These are phyloP conservation scores for Leccinum barrowsii DNA, from an alignment of 768 basidiomycete species.

Conservation along the genomic window DNA sequence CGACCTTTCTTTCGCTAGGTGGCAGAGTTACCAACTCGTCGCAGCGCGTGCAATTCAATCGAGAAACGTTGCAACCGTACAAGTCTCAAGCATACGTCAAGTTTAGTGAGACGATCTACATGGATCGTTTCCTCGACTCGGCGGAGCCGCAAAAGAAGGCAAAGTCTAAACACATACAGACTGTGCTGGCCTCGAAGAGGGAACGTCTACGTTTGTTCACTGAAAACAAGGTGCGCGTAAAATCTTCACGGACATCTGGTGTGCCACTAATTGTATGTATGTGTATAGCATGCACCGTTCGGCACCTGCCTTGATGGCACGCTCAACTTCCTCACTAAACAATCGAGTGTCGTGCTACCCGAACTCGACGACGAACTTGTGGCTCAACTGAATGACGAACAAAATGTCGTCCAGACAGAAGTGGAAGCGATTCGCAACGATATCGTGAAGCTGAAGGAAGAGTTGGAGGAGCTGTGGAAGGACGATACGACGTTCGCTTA, in stretches of 20 bases:
- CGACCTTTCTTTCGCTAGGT: background rate
- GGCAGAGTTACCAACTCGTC: slow-evolving; percentile 6
- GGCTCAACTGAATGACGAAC: slow-evolving; percentile 50
- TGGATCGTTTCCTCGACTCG: slow-evolving; percentile 89
- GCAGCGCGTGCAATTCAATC: slow-evolving; percentile 92
- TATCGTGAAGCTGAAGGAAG: slow-evolving; percentile 54
- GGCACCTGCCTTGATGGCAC: slow-evolving; percentile 53
- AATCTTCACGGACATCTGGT: background rate
- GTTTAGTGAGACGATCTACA: slow-evolving; percentile 79
- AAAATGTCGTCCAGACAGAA: slow-evolving; percentile 48
- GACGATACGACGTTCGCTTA: slow-evolving; percentile 67
- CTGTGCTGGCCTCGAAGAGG: slow-evolving; percentile 58
- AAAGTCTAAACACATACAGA: slow-evolving; percentile 66
- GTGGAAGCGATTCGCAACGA: slow-evolving; percentile 52
- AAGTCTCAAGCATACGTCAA: slow-evolving; percentile 96
- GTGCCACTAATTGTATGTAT: background rate
- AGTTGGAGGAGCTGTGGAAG: slow-evolving; percentile 74
- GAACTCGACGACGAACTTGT: slow-evolving; percentile 63
- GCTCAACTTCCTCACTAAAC: slow-evolving; percentile 52
- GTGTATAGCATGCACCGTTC: slow-evolving; percentile 61
- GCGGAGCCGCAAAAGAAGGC: slow-evolving; percentile 69
- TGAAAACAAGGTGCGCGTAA: slow-evolving; percentile 61
- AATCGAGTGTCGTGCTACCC: slow-evolving; percentile 41
- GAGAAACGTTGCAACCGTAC: slow-evolving; percentile 85
- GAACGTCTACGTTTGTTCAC: slow-evolving; percentile 66